Evolutionary conservation across 768 basidiomycete species (phyloP), one percentile per base, ranked within the genome.

Genomic region (Lentinula aciculospora): DNA sequence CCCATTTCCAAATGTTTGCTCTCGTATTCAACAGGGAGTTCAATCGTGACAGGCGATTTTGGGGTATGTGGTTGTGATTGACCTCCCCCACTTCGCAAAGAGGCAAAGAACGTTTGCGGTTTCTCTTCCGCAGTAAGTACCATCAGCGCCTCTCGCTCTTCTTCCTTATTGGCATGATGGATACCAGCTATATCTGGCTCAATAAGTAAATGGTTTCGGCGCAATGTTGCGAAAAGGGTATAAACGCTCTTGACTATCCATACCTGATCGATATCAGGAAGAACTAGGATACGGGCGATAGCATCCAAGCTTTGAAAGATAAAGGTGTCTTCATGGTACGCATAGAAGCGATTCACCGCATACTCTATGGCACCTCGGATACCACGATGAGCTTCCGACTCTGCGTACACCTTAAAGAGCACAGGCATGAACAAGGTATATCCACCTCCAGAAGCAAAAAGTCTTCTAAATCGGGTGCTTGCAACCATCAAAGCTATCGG

Each of bases 381-480:
- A 4, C 82, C 82, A 1, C 69, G 65, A 63, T 88, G 79, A 2
- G 67, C 63, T 31, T 83, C 79, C 1, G 81, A 75, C 64, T 89
- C 85, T 8, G 81, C 74, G 66, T 89, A 92, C 23, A 84, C 76
- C 64, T 89, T 89, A 64, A 89, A 68, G 12, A 92, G 71, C 3
- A 79, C 78, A 0, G 88, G 85, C 78, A 92, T 86, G 69, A 91
- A 89, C 27, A 92, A 75, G 3, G 79, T 80, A 66, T 89, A 92
- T 25, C 84, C 88, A 29, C 82, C 82, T 15, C 84, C 84, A 2
- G 86, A 82, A 6, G 81, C 81, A 67, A 92, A 89, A 19, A 92
- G 68, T n/a, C 89, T 81, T 29, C 82, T 78, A 64, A 91, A 92
- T 17, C 89, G 82, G 7, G 88, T 88, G 51, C 83, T 85, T 0